phyloP scores from a whole-genome alignment of 208 protist genomes.

The Trypanosoma mega region DNA sequence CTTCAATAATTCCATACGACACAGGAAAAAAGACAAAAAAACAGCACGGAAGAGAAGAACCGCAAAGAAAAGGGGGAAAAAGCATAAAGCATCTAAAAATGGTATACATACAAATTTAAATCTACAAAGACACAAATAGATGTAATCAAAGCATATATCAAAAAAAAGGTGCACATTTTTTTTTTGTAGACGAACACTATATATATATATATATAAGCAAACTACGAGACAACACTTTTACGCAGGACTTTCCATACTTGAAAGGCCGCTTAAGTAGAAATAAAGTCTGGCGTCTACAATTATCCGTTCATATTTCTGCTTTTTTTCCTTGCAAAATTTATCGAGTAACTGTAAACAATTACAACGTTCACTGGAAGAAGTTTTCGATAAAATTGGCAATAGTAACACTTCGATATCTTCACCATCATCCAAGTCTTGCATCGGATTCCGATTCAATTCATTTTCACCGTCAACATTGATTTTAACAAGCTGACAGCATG shows the following conservation, averaged over 20 bases:
- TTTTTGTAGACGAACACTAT: slow-evolving; percentile 13
- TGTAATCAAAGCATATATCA: too few relatives aligned
- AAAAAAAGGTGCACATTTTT: neutral
- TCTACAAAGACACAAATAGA: too few relatives aligned
- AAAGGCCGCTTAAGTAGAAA: slow-evolving; percentile 44
- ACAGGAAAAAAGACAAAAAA: too few relatives aligned
- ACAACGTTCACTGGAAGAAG: neutral
- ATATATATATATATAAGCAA: slow-evolving; percentile 27
- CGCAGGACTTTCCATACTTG: neutral
- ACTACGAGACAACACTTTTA: slow-evolving; percentile 2
- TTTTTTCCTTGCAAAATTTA: slow-evolving; percentile 29
- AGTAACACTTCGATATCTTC: slow-evolving; percentile 84
- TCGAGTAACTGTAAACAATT: slow-evolving; percentile 26
- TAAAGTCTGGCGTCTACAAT: slow-evolving; percentile 75
- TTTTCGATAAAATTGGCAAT: slow-evolving; percentile 34
- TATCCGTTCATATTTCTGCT: slow-evolving; percentile 21
- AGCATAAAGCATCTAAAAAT: too few relatives aligned
- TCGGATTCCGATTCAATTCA: slow-evolving; percentile 48
- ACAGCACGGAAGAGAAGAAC: too few relatives aligned
- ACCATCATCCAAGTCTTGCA: slow-evolving; percentile 56
- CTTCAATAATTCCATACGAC: too few relatives aligned
- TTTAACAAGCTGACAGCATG: slow-evolving; percentile 60
- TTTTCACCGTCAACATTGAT: slow-evolving; percentile 49
- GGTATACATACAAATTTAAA: too few relatives aligned
- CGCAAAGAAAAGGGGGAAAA: too few relatives aligned